Evolutionary conservation across 106 monocot species (phyloP), one percentile per base, ranked within the genome.

Genomic region (Allium fistulosum): DNA sequence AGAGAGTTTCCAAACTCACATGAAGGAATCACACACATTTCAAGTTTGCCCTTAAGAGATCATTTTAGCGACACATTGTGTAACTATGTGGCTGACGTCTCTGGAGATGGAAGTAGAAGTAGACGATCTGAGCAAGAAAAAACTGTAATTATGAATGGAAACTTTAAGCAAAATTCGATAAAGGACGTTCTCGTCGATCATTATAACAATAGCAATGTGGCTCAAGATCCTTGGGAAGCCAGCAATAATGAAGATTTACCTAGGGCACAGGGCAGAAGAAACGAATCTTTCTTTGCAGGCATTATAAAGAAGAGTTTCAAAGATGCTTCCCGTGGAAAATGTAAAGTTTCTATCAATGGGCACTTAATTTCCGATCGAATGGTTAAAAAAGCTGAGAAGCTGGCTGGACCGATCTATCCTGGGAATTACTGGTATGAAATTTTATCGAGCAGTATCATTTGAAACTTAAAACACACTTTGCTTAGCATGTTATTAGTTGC

Each of bases 231-330:
- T 47, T 75, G 50, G 27, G 90, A 87, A 51, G 64, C 53, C 18
- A 62, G 37, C 57, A 82, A 75, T 51, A 68, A 83, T 45, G 90
- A 90, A 61, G 87, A 81, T 47, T 69, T 72, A 18, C 75, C 75
- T 27, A 79, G 67, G 66, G 49, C 37, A 8, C 52, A 68, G 52
- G 57, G 57, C 22, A 76, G 49, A 51, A 90, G 90, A 59, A 82
- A 75, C 55, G 90, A 93, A 51, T 93, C 90, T 22, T 99, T 93
- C 71, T 76, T 99, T 47, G 60, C 81, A 15, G 93, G 90, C 17
- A 71, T 99, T 16, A 83, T 99, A 66, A 99, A 99, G 85, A 99
- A 93, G 77, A 85, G 87, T 64, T 87, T 99, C 47, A 86, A 60
- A 61, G 90, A 94, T 55, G 37, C 37, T 37, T 37, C 37, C 37